phyloP scores from a whole-genome alignment of 2,329 filamentous ascomycete genomes.

The Alternaria sp. region DNA sequence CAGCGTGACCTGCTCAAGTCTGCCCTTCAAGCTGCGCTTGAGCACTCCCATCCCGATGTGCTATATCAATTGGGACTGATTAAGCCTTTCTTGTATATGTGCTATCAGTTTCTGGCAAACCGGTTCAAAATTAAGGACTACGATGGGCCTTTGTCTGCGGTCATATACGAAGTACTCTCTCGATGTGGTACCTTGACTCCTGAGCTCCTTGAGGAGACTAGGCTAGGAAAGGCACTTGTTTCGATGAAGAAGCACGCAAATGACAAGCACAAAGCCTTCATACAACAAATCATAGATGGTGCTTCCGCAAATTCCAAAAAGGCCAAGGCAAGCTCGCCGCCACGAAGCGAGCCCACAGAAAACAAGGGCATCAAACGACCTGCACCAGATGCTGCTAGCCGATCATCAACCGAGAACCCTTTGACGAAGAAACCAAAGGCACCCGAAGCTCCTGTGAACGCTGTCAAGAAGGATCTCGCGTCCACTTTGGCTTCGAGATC shows the following conservation, averaged over 20 bases:
- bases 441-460: conserved; percentile 20
- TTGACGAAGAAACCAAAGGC: conserved; percentile 39
- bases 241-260: conserved; percentile 70
- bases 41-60: conserved; percentile 56
- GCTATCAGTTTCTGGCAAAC: conserved; percentile 58
- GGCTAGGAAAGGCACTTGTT: conserved; percentile 69
- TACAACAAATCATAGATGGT: conserved; percentile 61
- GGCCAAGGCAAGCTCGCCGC: conserved; percentile 39
- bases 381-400: conserved; percentile 25
- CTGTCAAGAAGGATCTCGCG: conserved; percentile 26
- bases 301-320: conserved; percentile 52
- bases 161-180: conserved; percentile 62
- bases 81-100: conserved; percentile 52
- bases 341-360: conserved; percentile 29
- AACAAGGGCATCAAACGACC: conserved; percentile 41
- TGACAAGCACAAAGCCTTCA: conserved; percentile 66
- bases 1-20: conserved; percentile 64
- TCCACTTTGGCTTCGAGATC: conserved; percentile 13
- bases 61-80: conserved; percentile 49
- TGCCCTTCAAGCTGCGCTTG: conserved; percentile 54
- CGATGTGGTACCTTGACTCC: conserved; percentile 67
- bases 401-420: conserved; percentile 25
- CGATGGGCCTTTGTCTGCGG: conserved; percentile 50
- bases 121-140: conserved; percentile 54
- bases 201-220: conserved; percentile 66